Conservation (phyloP, 2,329 filamentous ascomycete species). For the Pezicula neosporulosa region DNA sequence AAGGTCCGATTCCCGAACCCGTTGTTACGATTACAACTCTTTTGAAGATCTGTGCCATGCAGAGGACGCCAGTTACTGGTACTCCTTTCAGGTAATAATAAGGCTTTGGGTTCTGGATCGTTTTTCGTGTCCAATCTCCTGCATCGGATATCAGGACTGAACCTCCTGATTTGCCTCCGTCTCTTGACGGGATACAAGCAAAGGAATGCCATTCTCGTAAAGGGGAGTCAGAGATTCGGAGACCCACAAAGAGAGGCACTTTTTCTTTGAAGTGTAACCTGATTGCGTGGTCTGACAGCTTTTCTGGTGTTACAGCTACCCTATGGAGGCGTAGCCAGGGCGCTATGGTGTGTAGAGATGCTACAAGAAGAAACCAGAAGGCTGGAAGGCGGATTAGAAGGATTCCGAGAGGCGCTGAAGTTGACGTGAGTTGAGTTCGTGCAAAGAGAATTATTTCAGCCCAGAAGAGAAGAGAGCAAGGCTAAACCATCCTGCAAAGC, state of each 20-base stretch:
- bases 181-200: conserved; percentile 49
- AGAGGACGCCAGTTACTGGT: conserved; percentile 34
- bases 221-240: conserved; percentile 44
- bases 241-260: conserved; percentile 36
- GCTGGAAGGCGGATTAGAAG: conserved; percentile 32
- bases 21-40: conserved; percentile 34
- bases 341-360: conserved; percentile 48
- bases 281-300: conserved; percentile 51
- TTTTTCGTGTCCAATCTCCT: conserved; percentile 53
- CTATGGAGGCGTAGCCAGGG: conserved; percentile 53
- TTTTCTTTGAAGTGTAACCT: conserved; percentile 50
- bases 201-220: conserved; percentile 56
- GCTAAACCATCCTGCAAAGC: conserved; percentile 52
- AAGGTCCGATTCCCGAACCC: conserved; percentile 35
- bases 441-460: conserved; percentile 39
- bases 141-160: conserved; percentile 53
- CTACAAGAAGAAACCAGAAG: conserved; percentile 55
- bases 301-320: conserved; percentile 45
- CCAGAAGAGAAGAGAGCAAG: conserved; percentile 49
- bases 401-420: conserved; percentile 8
- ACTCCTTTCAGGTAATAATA: conserved; percentile 52
- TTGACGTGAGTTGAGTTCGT: conserved; percentile 12
- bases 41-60: conserved; percentile 31
- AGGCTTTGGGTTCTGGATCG: conserved; percentile 47
- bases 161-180: conserved; percentile 37